A percentile compares a stretch with the other conserved stretches of the same genome.
phyloP scores from a whole-genome alignment of 1,284 basidiomycete species.

The Leccinum pallidistipes region DNA sequence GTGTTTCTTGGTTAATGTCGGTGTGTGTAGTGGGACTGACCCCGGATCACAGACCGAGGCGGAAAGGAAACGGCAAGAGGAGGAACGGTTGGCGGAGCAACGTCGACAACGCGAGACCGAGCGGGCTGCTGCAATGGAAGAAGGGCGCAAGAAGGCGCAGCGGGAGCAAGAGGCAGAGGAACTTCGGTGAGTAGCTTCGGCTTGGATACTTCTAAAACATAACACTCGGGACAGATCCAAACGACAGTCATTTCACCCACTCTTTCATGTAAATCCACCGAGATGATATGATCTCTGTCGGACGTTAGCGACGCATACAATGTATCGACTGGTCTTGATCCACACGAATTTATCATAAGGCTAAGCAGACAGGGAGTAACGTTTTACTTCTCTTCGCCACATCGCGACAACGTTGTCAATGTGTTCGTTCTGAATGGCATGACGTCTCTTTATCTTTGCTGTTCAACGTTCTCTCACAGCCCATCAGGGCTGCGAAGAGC shows the following conservation, averaged over 20 bases:
- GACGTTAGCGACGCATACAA: constrained; percentile 88
- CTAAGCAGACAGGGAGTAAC: constrained; percentile 68
- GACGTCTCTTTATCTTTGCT: background rate
- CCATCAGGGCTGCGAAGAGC: constrained; percentile 69
- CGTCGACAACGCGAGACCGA: no score
- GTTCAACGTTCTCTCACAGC: constrained; percentile 36
- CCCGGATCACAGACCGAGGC: no score
- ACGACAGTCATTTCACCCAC: constrained; percentile 61
- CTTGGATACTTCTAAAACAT: constrained; percentile 5
- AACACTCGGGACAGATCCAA: constrained; percentile 48
- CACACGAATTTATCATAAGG: constrained; percentile 81
- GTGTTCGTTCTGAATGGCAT: constrained; percentile 36
- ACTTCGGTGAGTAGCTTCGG: constrained; percentile 51
- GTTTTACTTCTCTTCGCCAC: constrained; percentile 65
- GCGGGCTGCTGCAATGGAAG: no score
- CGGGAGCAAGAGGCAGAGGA: background rate
- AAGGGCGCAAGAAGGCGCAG: no score
- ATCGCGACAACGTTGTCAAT: constrained; percentile 76
- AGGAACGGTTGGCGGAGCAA: no score
- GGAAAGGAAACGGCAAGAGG: no score
- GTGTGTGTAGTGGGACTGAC: no score
- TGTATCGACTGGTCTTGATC: constrained; percentile 70
- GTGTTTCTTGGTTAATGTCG: no score
- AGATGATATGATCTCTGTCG: constrained; percentile 66
- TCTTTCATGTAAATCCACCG: constrained; percentile 70